Base-by-base conservation (phyloP, 129 eudicot genomes). In the Mikania micrantha region DNA sequence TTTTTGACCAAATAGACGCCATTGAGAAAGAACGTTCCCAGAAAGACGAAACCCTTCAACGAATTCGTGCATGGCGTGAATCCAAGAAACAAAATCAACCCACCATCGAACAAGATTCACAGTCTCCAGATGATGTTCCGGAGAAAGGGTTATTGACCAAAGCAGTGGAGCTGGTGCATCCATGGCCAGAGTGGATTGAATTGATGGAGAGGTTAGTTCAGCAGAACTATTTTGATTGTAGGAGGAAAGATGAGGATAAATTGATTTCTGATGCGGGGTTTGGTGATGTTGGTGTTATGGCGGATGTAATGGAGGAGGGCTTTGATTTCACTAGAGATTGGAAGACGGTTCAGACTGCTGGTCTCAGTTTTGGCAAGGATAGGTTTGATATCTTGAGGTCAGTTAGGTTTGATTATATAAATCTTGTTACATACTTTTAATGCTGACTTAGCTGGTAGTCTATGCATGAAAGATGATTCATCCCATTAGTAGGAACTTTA, bases 111-210 rank as follows among this genome's bases (percentile, higher is more conserved):
- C 66, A 47, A 4, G 62, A 35, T 12, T 3, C 60, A 70, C 3
- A 19, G n/a, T n/a, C n/a, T n/a, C n/a, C 54, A 48, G 58, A 41
- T 9, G 73, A 35, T 16, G 71, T 28, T 50, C 72, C 22, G 31
- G 80, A 48, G 61, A 72, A 54, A 41, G 75, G 74, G 59, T 45
- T 42, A 66, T 19, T 45, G 78, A 42, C 6, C 12, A 82, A 76
- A 62, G 84, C 49, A 71, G 84, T 93, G 49, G 90, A 89, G 78
- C 10, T 94, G 84, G 95, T 84, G 56, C 99, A 94, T 61, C 99
- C 97, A 41, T 94, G 99, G 99, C 80, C 83, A 20, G 99, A 94
- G 71, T 94, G 99, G 99, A 71, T 94, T 31, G 97, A 82, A 64
- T 78, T 94, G 75, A 89, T 94, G 95, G 99, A 94, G 81, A 89